These are phyloP conservation scores for Ramaria sp. DNA, from an alignment of 768 basidiomycete species.

Conservation along the genomic window DNA sequence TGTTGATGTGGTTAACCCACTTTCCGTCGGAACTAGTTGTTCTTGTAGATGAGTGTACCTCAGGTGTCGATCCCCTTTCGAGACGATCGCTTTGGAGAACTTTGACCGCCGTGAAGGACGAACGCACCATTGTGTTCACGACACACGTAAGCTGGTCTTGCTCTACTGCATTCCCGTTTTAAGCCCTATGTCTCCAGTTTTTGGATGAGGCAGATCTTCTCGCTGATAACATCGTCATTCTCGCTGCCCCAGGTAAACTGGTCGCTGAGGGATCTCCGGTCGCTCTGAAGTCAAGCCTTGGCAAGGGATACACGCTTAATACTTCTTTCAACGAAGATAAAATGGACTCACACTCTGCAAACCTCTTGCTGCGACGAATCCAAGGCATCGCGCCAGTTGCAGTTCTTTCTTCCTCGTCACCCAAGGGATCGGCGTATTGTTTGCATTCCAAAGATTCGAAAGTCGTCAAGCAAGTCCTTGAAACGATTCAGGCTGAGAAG, in stretches of 20 bases:
- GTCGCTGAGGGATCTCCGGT: constrained; percentile 69
- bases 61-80: constrained; percentile 75
- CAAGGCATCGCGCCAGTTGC: constrained; percentile 35
- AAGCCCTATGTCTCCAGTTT: constrained; percentile 30
- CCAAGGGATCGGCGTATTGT: constrained; percentile 39
- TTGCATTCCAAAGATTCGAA: constrained; percentile 49
- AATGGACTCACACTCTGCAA: constrained; percentile 16
- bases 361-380: constrained; percentile 30
- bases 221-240: constrained; percentile 64
- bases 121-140: constrained; percentile 63
- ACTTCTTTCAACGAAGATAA: constrained; percentile 10
- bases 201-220: constrained; percentile 73
- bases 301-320: constrained; percentile 55
- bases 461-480: constrained; percentile 45
- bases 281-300: constrained; percentile 54
- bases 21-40: constrained; percentile 11
- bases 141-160: constrained; percentile 43
- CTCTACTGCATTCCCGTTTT: not conserved
- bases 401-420: constrained; percentile 31
- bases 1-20: not conserved
- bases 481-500: constrained; percentile 38
- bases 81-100: constrained; percentile 70
- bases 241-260: constrained; percentile 65
- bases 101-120: constrained; percentile 52
- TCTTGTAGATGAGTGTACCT: constrained; percentile 36